Evolutionary conservation across 1,284 basidiomycete species (phyloP).

Genomic region (Puccinia triticina): DNA sequence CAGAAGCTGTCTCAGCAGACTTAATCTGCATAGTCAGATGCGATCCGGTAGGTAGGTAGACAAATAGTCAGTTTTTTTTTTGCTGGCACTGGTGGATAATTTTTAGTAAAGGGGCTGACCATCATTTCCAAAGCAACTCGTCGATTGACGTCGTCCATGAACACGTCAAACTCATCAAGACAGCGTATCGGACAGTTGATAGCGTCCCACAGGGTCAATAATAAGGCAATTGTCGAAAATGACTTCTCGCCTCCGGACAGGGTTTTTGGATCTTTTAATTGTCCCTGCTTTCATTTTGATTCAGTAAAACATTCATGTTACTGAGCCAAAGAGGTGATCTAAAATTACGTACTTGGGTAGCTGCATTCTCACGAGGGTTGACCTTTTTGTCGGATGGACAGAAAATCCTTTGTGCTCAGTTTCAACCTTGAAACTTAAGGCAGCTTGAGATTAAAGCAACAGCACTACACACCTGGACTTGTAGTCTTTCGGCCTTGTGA

Average conservation of each 20-base stretch:
- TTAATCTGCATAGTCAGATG: conserved; percentile 65
- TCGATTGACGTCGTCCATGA: conserved; percentile 92
- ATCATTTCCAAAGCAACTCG: conserved; percentile 89
- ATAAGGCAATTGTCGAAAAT: conserved; percentile 90
- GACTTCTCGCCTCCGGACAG: conserved; percentile 91
- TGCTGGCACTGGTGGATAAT: no score
- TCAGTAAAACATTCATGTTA: not conserved
- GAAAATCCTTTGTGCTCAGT: no score
- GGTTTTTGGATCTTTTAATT: conserved; percentile 56
- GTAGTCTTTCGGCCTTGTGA: conserved; percentile 71
- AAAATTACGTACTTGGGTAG: conserved; percentile 48
- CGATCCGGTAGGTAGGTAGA: no score
- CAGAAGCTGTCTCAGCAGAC: conserved; percentile 77
- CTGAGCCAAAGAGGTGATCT: no score
- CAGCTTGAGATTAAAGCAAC: not conserved
- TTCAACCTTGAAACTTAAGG: not conserved
- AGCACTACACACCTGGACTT: conserved; percentile 67
- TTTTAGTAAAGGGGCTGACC: conserved; percentile 33
- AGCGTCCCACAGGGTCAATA: conserved; percentile 92
- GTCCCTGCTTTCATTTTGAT: not conserved
- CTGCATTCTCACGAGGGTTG: conserved; percentile 26
- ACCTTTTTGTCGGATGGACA: conserved; percentile 1
- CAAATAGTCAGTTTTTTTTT: no score
- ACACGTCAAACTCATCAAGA: conserved; percentile 80
- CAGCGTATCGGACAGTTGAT: conserved; percentile 92